phyloP scores from a whole-genome alignment of 2,329 filamentous ascomycete species.

The Ophiosphaerella narmari region DNA sequence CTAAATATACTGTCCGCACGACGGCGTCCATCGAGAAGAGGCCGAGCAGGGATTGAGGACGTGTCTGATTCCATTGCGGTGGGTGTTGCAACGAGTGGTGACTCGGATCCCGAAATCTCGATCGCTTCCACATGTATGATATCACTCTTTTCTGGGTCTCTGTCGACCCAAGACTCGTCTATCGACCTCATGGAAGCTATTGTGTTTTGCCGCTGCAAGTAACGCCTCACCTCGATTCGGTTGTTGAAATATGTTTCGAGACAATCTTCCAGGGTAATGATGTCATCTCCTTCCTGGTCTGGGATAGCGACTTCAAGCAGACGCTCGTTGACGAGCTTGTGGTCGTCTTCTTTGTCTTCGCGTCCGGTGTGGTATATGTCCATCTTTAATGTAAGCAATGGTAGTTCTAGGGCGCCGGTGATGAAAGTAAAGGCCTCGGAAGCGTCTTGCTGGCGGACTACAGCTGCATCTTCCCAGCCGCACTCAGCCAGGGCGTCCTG shows the following conservation, averaged over 20 bases:
- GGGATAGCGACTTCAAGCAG: constrained; percentile 91
- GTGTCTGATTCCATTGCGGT: constrained; percentile 29
- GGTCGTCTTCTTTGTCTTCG: constrained; percentile 80
- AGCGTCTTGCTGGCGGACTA: constrained; percentile 86
- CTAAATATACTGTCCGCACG: constrained; percentile 57
- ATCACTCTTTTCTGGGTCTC: constrained; percentile 43
- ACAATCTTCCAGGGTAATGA: constrained; percentile 85
- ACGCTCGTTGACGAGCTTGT: constrained; percentile 92
- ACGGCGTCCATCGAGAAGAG: constrained; percentile 40
- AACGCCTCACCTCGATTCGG: constrained; percentile 82
- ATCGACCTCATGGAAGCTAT: constrained; percentile 52
- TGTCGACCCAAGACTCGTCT: constrained; percentile 31
- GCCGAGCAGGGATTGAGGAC: constrained; percentile 33
- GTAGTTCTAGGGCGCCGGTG: constrained; percentile 84
- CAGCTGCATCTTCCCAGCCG: constrained; percentile 82
- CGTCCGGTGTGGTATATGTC: constrained; percentile 93
- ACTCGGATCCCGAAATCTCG: constrained; percentile 43
- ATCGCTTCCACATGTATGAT: constrained; percentile 51
- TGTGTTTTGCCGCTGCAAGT: constrained; percentile 67
- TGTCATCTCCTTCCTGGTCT: constrained; percentile 67
- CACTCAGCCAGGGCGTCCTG: constrained; percentile 82
- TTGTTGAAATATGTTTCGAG: constrained; percentile 96
- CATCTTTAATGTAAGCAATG: constrained; percentile 87
- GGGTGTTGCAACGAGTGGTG: constrained; percentile 42
- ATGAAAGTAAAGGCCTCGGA: constrained; percentile 97